Percentiles rank a stretch among this genome's conserved stretches.
Evolutionary conservation across 169 alveolate species (phyloP).

Genomic region (Cyclospora cayetanensis): DNA sequence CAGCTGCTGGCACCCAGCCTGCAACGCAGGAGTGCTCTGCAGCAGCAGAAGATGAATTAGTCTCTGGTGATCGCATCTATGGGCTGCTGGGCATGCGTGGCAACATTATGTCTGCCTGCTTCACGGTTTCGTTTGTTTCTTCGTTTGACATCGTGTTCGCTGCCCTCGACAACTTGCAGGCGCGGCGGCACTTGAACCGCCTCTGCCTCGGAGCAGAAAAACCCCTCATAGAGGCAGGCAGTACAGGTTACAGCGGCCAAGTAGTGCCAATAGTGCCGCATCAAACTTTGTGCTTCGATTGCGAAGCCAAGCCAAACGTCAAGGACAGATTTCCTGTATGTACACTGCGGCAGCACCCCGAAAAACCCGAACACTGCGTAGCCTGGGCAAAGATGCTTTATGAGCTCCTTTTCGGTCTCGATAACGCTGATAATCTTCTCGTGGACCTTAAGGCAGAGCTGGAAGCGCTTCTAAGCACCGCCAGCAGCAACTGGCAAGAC

Average conservation of each 20-base stretch:
- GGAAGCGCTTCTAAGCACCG: neutral
- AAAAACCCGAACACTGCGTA: conserved; percentile 91
- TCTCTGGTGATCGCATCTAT: neutral
- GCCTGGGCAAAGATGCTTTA: conserved; percentile 92
- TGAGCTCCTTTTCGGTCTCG: conserved; percentile 78
- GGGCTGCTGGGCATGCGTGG: neutral
- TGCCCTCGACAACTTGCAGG: conserved; percentile 93
- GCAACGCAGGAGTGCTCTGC: neutral
- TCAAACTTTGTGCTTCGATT: conserved; percentile 90
- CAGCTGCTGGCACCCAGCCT: neutral
- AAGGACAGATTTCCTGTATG: conserved; percentile 89
- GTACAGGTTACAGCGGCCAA: conserved; percentile 90
- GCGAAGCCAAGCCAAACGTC: conserved; percentile 81
- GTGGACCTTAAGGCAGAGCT: conserved; percentile 44
- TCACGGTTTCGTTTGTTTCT: neutral
- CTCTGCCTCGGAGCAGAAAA: conserved; percentile 82
- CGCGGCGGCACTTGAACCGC: conserved; percentile 91
- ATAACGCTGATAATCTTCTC: conserved; percentile 49
- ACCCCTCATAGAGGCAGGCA: conserved; percentile 91
- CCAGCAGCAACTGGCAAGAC: neutral
- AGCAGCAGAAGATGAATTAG: neutral
- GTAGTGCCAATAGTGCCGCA: conserved; percentile 82
- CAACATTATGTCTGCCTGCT: neutral
- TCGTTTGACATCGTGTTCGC: conserved; percentile 88
- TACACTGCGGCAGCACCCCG: conserved; percentile 92